Evolutionary conservation across 2,329 filamentous ascomycete species (phyloP).

Genomic region (Ascochyta rabiei): DNA sequence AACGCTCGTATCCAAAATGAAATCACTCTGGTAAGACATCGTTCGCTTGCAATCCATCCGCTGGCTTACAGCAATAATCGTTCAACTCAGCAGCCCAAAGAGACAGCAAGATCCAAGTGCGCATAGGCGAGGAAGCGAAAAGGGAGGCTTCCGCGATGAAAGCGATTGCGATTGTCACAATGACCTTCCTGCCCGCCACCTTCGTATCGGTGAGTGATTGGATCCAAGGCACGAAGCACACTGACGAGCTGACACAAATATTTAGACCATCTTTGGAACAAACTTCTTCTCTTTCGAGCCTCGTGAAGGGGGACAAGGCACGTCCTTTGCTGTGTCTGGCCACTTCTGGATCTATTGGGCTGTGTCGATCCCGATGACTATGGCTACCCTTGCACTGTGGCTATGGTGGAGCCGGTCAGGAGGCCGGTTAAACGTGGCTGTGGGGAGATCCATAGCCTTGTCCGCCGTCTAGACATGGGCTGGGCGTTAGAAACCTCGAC

Average conservation of each 20-base stretch:
- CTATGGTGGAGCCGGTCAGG: constrained; percentile 16
- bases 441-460: too few relatives aligned
- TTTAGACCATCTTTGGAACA: not conserved
- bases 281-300: not conserved
- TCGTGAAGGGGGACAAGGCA: not conserved
- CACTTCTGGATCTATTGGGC: constrained; percentile 27
- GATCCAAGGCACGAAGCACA: not conserved
- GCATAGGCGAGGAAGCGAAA: constrained; percentile 25
- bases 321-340: constrained; percentile 10
- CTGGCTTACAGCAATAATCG: constrained; percentile 17
- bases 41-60: not conserved
- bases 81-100: constrained; percentile 24
- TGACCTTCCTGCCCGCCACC: constrained; percentile 26
- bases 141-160: constrained; percentile 30
- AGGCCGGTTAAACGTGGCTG: too few relatives aligned
- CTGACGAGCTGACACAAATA: not conserved
- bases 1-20: not conserved
- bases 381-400: constrained; percentile 23
- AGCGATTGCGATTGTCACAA: constrained; percentile 29
- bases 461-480: too few relatives aligned
- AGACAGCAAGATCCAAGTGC: constrained; percentile 24
- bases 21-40: not conserved
- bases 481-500: too few relatives aligned
- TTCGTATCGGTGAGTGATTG: not conserved
- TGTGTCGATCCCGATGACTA: constrained; percentile 20